Evolutionary conservation across 176 grass and related monocot species (phyloP), one percentile per base, ranked within the genome.

Genomic region (Cocos nucifera): DNA sequence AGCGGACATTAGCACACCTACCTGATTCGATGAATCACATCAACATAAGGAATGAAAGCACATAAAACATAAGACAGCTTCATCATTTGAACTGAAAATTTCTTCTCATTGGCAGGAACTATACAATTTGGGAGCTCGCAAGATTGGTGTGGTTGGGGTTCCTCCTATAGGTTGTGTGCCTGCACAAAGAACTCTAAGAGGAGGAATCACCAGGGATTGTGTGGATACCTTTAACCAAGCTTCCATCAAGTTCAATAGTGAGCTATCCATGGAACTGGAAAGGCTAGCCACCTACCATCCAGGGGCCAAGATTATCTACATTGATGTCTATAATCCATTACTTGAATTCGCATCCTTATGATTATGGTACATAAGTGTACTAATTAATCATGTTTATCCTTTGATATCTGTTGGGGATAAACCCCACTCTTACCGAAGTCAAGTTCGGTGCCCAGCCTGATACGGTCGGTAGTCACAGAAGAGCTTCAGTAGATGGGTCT

Each of bases 121-220:
- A 19, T 67, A 75, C 15, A 25, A 75, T 52, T 50, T 59, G 30
- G 73, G 73, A 48, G 54, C 62, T 21, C 62, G 35, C 26, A 64
- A 58, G 16, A 67, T 75, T 0, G 35, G 3, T 8, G 3, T 53
- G 6, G 4, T 7, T 8, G 73, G 73, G 6, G 32, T 35, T 35
- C 32, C 70, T 55, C 70, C 70, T 20, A 5, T 73, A 32, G 70
- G 70, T 50, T 73, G 59, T 22, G 49, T 52, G 10, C 70, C 70
- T 1, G 39, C 22, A 28, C 18, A 62, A 16, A 8, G 70, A 73
- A 73, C 70, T 27, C 0, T 73, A 39, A 73, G 49, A 63, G 70
- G 70, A 49, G 70, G 70, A 49, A 73, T 64, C 21, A 53, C 22
- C 16, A 64, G 70, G 55, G 70, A 56, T 62, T 63, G 58, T 19